Evolutionary conservation across 176 grass and related monocot genomes (phyloP).

Genomic region (Areca catechu): DNA sequence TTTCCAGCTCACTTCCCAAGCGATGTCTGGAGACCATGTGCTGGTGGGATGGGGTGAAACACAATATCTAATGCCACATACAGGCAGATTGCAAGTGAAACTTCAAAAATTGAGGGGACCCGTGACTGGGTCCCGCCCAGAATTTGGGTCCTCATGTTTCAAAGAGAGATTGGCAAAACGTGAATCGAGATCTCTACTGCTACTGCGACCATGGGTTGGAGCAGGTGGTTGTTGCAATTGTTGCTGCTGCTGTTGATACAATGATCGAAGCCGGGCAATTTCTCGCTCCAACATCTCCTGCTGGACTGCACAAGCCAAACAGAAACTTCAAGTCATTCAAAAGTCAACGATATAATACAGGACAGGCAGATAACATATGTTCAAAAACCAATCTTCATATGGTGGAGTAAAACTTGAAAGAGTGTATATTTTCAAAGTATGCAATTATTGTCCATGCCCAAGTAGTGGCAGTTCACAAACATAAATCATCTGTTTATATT

Average conservation of each 20-base stretch:
- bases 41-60: background rate
- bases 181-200: constrained; percentile 75
- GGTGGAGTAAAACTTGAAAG: too few relatives aligned
- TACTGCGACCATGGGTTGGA: constrained; percentile 46
- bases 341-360: too few relatives aligned
- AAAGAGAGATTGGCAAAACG: constrained; percentile 82
- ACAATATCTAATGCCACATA: constrained; percentile 21
- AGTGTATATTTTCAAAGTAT: too few relatives aligned
- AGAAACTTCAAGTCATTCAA: constrained; percentile 13
- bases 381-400: too few relatives aligned
- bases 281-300: constrained; percentile 98
- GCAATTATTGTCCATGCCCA: too few relatives aligned
- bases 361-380: too few relatives aligned
- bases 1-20: constrained; percentile 35
- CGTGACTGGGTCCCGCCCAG: constrained; percentile 29
- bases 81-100: constrained; percentile 7
- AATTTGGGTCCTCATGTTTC: constrained; percentile 70
- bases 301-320: constrained; percentile 61
- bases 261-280: constrained; percentile 47
- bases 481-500: too few relatives aligned
- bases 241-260: constrained; percentile 82
- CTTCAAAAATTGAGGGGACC: constrained; percentile 54
- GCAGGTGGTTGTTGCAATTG: constrained; percentile 28
- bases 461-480: too few relatives aligned
- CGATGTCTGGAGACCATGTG: constrained; percentile 10